Conservation (phyloP, 2,329 filamentous ascomycete genomes). For the Helotiales sp. region DNA sequence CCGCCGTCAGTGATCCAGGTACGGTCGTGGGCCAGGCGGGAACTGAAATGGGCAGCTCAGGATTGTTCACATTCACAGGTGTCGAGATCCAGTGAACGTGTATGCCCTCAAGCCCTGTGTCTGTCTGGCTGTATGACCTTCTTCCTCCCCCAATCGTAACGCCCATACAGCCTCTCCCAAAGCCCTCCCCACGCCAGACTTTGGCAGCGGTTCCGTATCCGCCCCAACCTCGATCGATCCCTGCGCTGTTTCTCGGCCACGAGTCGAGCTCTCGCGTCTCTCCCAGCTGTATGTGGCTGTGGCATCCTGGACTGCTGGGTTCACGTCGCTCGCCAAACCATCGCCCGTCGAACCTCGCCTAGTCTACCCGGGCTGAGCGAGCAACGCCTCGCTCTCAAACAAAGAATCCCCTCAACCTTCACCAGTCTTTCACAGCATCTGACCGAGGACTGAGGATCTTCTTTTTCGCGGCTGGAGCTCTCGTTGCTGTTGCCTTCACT, state of each 20-base stretch:
- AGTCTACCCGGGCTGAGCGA: slow-evolving; percentile 2
- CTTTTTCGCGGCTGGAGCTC: slow-evolving; percentile 3
- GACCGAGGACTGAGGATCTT: slow-evolving; percentile 1
- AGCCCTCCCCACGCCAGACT: too few relatives aligned
- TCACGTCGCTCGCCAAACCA: background rate
- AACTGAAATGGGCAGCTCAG: background rate
- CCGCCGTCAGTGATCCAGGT: background rate
- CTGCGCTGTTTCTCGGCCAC: background rate
- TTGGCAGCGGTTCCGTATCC: too few relatives aligned
- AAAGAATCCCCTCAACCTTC: slow-evolving; percentile 12
- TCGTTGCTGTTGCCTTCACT: background rate
- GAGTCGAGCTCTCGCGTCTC: background rate
- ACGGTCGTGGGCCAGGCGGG: background rate
- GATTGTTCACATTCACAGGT: background rate
- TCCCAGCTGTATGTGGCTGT: background rate
- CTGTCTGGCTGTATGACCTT: background rate
- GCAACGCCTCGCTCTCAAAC: slow-evolving; percentile 10
- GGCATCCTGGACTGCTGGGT: background rate
- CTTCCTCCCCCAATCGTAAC: background rate
- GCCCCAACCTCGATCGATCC: too few relatives aligned
- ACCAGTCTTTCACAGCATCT: slow-evolving; percentile 3
- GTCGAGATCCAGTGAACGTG: background rate
- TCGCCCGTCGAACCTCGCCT: background rate
- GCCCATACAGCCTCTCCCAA: too few relatives aligned
- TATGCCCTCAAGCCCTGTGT: background rate